Base-by-base conservation (phyloP, 805 yeast species). In the Hanseniaspora occidentalis region DNA sequence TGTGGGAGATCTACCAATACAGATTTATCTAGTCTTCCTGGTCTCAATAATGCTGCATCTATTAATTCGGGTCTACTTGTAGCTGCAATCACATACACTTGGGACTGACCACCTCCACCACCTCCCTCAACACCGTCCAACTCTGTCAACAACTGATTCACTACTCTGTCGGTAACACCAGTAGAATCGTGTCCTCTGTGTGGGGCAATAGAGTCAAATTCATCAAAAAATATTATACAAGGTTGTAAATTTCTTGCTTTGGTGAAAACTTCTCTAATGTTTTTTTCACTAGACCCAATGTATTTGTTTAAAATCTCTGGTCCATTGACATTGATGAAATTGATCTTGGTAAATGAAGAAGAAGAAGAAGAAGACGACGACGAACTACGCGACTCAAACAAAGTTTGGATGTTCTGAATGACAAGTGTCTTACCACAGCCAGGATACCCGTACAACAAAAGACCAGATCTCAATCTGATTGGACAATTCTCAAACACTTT, bases 91-190 rank as follows among this genome's bases (percentile, higher is more conserved):
- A 92, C 95, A 56, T 92, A 89, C 2, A 92, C 97, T 3, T 97
- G 96, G 8, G 33, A 31, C 23, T 37, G 10, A 29, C 18, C 16
- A 14, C 29, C 35, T 6, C 16, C 23, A 51, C 88, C 96, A 22
- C 88, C 66, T 0, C 97, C 96, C 58, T 92, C 97, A 1, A 97
- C 97, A 64, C 98, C 98, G 60, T 92, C 98, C 95, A 92, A 88
- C 57, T 92, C 96, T 0, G 98, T 92, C 51, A 92, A 71, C 75
- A 92, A 74, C 56, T 92, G 98, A 61, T 92, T 92, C 20, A 92
- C 98, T 31, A 92, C 96, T 50, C 98, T 71, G 57, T 92, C 98
- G 2, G 97, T 92, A 3, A 92, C 97, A 42, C 97, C 97, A 0
- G 97, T 88, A 1, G 95, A 84, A 56, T 89, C 98, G 53, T 88